A percentile compares a stretch with the other conserved stretches of the same genome.
Evolutionary conservation across 257 asterid species (phyloP).

Genomic region (Cordia subcordata): DNA sequence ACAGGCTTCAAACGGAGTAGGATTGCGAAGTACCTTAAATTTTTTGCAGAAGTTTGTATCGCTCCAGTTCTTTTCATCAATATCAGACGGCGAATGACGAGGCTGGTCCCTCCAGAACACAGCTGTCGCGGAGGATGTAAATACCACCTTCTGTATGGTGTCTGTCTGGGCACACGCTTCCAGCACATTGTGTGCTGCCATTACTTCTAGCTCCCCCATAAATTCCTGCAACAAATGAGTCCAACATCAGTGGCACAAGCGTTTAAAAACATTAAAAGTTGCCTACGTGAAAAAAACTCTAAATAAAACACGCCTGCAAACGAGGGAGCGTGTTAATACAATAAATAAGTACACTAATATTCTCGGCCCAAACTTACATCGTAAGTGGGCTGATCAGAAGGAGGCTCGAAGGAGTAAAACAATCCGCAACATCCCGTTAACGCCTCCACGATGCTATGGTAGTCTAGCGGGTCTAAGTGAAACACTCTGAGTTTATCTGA

Average conservation of each 20-base stretch:
- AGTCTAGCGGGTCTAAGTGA: conserved; percentile 78
- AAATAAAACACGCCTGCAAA: not conserved
- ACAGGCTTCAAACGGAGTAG: no score
- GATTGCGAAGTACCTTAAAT: conserved; percentile 51
- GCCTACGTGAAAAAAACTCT: not conserved
- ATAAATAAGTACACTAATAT: no score
- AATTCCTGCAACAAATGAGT: conserved; percentile 44
- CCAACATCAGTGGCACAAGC: not conserved
- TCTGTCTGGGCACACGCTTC: conserved; percentile 97
- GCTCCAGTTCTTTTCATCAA: conserved; percentile 82
- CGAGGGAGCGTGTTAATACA: no score
- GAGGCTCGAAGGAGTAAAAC: conserved; percentile 83
- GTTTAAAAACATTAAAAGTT: no score
- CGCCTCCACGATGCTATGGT: conserved; percentile 83
- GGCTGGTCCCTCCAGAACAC: conserved; percentile 58
- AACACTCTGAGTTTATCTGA: conserved; percentile 55
- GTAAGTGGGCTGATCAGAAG: conserved; percentile 63
- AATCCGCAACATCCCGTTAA: conserved; percentile 74
- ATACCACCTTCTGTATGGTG: conserved; percentile 72
- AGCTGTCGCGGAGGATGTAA: conserved; percentile 90
- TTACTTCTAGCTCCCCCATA: conserved; percentile 84
- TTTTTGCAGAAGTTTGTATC: conserved; percentile 71
- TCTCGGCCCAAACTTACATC: conserved; percentile 81
- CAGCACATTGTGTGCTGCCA: conserved; percentile 94
- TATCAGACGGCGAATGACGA: conserved; percentile 22